Base-by-base conservation (phyloP, 2,329 filamentous ascomycete species). In the Alternaria rosae region DNA sequence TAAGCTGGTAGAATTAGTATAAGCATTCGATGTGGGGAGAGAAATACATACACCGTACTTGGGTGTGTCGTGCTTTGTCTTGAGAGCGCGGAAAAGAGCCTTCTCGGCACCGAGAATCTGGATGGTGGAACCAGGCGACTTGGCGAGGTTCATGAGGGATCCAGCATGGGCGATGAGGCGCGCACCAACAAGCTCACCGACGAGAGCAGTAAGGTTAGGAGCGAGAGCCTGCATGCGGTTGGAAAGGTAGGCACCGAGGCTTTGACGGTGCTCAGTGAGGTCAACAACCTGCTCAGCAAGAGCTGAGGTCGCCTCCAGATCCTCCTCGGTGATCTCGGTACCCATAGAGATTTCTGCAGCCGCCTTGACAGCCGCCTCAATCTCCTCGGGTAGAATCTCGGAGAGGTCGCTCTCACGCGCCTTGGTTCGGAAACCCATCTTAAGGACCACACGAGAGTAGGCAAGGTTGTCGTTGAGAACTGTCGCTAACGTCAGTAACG, bases 101-200 rank as follows among this genome's bases (percentile, higher is more conserved):
- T 99, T 99, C 85, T 99, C 95, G 63, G 95, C 95, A 85, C 95
- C 95, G 59, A 98, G 89, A 76, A 99, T 97, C 86, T 99, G 95
- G 70, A 99, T 93, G 66, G 95, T 99, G 75, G 92, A 95, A 82
- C 92, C 93, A 63, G 95, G 93, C 71, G 91, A 92, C 87, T 98
- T 98, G 79, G 95, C 93, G 53, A 99, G 87, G 84, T 91, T 97
- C 86, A 96, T 91, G 72, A 99, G 88, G 62, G 94, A 97, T 72
- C 95, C 95, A 62, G 94, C 90, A 79, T 99, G 95, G 50, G 95
- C 92, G 72, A 99, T 97, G 55, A 99, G 88, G 73, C 95, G 90
- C 63, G 95, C 95, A 76, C 95, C 95, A 58, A 99, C 94, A 42
- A 98, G 88, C 74, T 95, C 94, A 63, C 95, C 95, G 57, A 99